These are phyloP conservation scores for Yamadazyma mexicana DNA, from an alignment of 1,139 yeast genomes.

Conservation along the genomic window DNA sequence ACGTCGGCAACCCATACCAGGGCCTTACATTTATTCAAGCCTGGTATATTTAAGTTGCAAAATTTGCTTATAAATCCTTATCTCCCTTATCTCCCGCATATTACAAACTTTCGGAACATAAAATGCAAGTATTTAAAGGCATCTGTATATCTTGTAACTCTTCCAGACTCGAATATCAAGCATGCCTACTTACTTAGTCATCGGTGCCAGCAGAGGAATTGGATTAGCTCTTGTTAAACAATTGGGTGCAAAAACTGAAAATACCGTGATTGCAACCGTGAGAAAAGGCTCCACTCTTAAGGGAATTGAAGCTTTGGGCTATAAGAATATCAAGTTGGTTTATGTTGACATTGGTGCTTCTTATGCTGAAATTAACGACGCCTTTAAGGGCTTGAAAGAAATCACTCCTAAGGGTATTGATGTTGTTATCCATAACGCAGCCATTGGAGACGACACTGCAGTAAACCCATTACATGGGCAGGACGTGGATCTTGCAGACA, in stretches of 20 bases:
- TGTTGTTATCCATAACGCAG: conserved; percentile 9
- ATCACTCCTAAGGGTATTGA: conserved; percentile 6
- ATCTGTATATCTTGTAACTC: too few species aligned
- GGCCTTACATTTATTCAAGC: too few species aligned
- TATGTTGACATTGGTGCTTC: conserved; percentile 2
- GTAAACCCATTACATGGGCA: neutral
- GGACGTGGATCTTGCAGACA: conserved; percentile 3
- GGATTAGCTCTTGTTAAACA: conserved; percentile 7
- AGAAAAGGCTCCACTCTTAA: conserved; percentile 5
- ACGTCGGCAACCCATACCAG: too few species aligned
- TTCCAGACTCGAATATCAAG: too few species aligned
- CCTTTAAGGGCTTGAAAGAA: conserved; percentile 4
- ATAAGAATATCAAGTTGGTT: conserved; percentile 4
- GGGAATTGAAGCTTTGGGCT: conserved; percentile 1
- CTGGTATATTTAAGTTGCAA: too few species aligned
- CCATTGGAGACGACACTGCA: neutral
- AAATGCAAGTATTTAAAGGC: too few species aligned
- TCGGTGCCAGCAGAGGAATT: conserved; percentile 10
- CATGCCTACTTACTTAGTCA: conserved; percentile 11
- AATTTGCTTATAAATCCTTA: too few species aligned
- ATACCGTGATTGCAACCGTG: conserved; percentile 7
- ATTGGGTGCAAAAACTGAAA: conserved; percentile 4
- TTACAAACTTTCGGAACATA: too few species aligned
- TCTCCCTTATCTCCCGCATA: too few species aligned
- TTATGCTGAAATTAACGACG: conserved; percentile 1